These are phyloP conservation scores for Metarhizium humberi DNA, from an alignment of 2,329 filamentous ascomycete species.

Conservation along the genomic window DNA sequence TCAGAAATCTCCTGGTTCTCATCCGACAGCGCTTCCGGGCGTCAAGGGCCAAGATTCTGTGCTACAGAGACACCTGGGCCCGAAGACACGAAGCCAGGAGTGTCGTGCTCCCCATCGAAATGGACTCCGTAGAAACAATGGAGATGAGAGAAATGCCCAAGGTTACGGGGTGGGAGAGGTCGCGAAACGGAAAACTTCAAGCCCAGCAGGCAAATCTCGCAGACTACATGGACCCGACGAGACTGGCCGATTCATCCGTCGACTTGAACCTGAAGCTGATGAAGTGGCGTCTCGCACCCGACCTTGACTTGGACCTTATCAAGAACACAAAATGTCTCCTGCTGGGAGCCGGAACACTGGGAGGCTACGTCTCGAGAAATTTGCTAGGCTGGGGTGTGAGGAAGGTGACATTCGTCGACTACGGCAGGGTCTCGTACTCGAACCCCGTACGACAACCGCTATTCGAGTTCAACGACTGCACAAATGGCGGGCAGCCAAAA, in stretches of 20 bases:
- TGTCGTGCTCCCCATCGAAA: constrained; percentile 61
- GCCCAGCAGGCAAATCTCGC: constrained; percentile 73
- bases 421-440: constrained; percentile 85
- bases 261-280: constrained; percentile 96
- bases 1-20: constrained; percentile 80
- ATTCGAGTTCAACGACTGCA: constrained; percentile 82
- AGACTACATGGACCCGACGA: constrained; percentile 85
- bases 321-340: constrained; percentile 85
- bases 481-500: constrained; percentile 76
- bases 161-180: constrained; percentile 91
- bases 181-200: constrained; percentile 65
- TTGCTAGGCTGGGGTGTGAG: constrained; percentile 92
- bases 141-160: constrained; percentile 60
- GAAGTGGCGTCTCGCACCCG: constrained; percentile 94
- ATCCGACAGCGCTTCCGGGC: constrained; percentile 75
- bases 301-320: constrained; percentile 77
- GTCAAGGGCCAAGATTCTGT: constrained; percentile 70
- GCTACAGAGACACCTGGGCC: constrained; percentile 77
- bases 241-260: constrained; percentile 85
- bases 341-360: constrained; percentile 85
- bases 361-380: constrained; percentile 86
- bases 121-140: constrained; percentile 36
- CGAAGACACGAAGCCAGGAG: constrained; percentile 74
- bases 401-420: constrained; percentile 94
- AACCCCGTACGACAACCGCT: constrained; percentile 94